A percentile compares a stretch with the other conserved stretches of the same genome.
These are phyloP conservation scores for Rhinocladiella mackenziei DNA, from an alignment of 2,329 filamentous ascomycete genomes.

Conservation along the genomic window DNA sequence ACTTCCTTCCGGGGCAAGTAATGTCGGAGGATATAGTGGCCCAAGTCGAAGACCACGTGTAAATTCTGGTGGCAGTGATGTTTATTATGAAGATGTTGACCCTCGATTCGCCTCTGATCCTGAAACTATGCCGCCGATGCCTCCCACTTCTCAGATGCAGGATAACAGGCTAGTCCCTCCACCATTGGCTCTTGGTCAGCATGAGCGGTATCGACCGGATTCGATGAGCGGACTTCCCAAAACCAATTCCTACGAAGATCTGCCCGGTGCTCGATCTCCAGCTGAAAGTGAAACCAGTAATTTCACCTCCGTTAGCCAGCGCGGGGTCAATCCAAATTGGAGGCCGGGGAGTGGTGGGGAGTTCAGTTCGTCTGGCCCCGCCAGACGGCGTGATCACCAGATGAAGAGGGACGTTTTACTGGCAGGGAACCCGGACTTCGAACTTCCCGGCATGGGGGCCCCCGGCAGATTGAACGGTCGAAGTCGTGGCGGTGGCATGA, in stretches of 20 bases:
- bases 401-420: constrained; percentile 69
- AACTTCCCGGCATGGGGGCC: constrained; percentile 52
- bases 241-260: constrained; percentile 56
- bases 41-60: constrained; percentile 28
- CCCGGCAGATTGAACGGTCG: constrained; percentile 10
- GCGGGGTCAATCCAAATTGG: constrained; percentile 86
- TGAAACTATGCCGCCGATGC: constrained; percentile 28
- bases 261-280: constrained; percentile 64
- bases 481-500: constrained; percentile 17
- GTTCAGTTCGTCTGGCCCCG: constrained; percentile 39
- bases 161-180: constrained; percentile 34
- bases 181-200: constrained; percentile 37
- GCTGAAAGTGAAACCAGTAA: constrained; percentile 74
- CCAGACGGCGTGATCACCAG: constrained; percentile 47
- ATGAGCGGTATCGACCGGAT: constrained; percentile 14
- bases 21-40: constrained; percentile 43
- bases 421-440: constrained; percentile 80
- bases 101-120: constrained; percentile 67
- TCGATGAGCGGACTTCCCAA: constrained; percentile 15
- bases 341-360: constrained; percentile 50
- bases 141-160: constrained; percentile 31
- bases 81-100: constrained; percentile 90
- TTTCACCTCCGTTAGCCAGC: constrained; percentile 87
- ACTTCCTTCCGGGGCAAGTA: constrained; percentile 46
- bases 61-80: constrained; percentile 36